These are phyloP conservation scores for Calonectria pseudoreteaudii DNA, from an alignment of 2,329 filamentous ascomycete species.

Conservation along the genomic window DNA sequence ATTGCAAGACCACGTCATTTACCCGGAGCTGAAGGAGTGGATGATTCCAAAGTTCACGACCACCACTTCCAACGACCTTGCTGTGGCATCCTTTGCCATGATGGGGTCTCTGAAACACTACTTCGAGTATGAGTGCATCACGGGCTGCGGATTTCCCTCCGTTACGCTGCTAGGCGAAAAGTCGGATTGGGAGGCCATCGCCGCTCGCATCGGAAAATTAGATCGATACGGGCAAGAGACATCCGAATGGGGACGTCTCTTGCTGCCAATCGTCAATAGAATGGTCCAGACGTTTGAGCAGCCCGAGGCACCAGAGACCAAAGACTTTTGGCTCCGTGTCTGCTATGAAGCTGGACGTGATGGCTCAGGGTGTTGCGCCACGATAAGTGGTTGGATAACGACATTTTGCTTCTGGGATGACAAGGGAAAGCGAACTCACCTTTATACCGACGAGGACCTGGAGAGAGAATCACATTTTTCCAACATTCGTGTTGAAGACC, in stretches of 20 bases:
- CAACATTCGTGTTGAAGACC: neutral
- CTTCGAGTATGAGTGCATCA: neutral
- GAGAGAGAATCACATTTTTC: neutral
- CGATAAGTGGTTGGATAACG: constrained; percentile 3
- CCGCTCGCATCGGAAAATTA: neutral
- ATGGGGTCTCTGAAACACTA: neutral
- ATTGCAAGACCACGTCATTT: neutral
- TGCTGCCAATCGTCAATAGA: neutral
- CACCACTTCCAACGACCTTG: neutral
- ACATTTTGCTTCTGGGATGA: constrained; percentile 3
- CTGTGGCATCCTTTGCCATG: neutral
- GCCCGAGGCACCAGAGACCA: neutral
- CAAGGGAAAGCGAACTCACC: neutral
- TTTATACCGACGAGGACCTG: neutral
- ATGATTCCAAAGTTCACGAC: neutral
- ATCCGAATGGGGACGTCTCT: neutral
- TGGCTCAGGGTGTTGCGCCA: neutral
- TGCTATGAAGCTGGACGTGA: neutral
- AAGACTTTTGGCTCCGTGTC: constrained; percentile 7
- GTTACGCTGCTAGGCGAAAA: neutral
- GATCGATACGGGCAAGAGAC: neutral
- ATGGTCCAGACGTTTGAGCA: neutral
- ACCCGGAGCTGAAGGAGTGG: neutral
- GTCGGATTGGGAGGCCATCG: neutral
- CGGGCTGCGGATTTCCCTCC: neutral